Evolutionary conservation across 768 basidiomycete genomes (phyloP).

Genomic region (Cystobasidium onofrii): DNA sequence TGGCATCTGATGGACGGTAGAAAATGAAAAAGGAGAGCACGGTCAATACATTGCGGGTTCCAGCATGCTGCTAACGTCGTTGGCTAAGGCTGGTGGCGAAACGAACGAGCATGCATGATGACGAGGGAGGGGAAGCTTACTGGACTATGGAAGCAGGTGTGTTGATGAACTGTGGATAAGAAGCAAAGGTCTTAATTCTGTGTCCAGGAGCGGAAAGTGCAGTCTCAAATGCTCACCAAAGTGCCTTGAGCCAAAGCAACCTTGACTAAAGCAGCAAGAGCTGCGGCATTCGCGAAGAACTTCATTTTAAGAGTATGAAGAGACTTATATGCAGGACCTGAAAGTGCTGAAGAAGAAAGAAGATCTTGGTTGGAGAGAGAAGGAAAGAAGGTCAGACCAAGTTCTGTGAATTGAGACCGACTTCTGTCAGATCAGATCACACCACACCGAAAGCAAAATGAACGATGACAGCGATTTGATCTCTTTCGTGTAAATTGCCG

Average conservation of each 20-base stretch:
- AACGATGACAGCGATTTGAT: neutral
- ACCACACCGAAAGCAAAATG: neutral
- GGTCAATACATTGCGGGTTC: neutral
- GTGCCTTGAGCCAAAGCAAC: neutral
- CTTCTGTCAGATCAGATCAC: neutral
- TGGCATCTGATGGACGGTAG: slow-evolving; percentile 19
- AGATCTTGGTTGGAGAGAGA: neutral
- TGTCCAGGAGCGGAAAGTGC: neutral
- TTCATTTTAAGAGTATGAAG: neutral
- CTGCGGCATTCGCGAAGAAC: slow-evolving; percentile 7
- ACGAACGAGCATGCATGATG: neutral
- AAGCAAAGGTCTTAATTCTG: neutral
- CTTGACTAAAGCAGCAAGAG: slow-evolving; percentile 16
- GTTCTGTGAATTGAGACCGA: neutral
- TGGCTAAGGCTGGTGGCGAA: neutral
- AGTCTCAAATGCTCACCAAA: neutral
- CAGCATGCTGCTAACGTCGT: no score
- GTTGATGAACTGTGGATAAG: slow-evolving; percentile 21
- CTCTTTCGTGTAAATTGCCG: neutral
- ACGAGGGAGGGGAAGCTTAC: neutral
- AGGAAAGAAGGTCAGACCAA: neutral
- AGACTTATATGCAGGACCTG: neutral
- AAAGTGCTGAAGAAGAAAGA: no score
- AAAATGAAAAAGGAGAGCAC: neutral
- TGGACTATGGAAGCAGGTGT: slow-evolving; percentile 24